Evolutionary conservation across 768 basidiomycete genomes (phyloP).

Genomic region (Mycena vulgaris): DNA sequence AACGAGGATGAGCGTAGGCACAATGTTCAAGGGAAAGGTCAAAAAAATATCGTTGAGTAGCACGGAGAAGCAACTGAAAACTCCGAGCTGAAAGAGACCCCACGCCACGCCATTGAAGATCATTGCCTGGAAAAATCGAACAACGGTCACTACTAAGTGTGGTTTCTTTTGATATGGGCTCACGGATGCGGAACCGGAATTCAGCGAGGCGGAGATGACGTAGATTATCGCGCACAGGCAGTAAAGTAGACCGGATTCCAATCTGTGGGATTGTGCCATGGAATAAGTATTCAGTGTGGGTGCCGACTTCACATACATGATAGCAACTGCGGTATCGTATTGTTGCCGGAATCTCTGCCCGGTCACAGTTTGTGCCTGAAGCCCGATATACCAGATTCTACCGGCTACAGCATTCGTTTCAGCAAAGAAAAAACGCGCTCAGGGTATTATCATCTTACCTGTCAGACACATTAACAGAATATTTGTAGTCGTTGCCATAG

Average conservation of each 20-base stretch:
- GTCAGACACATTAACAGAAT: conserved; percentile 17
- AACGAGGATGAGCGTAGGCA: conserved; percentile 14
- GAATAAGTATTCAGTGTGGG: not conserved
- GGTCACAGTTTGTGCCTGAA: not conserved
- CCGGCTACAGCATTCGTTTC: conserved; percentile 1
- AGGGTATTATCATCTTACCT: not conserved
- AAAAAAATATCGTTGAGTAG: not conserved
- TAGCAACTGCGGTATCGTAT: conserved; percentile 17
- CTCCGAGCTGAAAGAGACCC: conserved; percentile 24
- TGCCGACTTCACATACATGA: conserved; percentile 12
- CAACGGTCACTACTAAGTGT: not conserved
- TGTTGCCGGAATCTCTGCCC: not conserved
- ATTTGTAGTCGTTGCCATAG: conserved; percentile 18
- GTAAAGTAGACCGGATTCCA: conserved; percentile 26
- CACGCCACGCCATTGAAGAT: conserved; percentile 25
- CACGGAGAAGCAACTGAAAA: conserved; percentile 23
- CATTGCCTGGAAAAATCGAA: not conserved
- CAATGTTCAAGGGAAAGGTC: conserved; percentile 12
- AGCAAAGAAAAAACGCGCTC: not conserved
- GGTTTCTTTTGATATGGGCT: not conserved
- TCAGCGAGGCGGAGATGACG: conserved; percentile 10
- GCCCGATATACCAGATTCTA: conserved; percentile 28
- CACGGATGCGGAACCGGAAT: not conserved
- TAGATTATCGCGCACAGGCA: conserved; percentile 21
- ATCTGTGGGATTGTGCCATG: not conserved